These are phyloP conservation scores for Aspergillus fumigatus DNA, from an alignment of 2,329 filamentous ascomycete species.

Conservation along the genomic window DNA sequence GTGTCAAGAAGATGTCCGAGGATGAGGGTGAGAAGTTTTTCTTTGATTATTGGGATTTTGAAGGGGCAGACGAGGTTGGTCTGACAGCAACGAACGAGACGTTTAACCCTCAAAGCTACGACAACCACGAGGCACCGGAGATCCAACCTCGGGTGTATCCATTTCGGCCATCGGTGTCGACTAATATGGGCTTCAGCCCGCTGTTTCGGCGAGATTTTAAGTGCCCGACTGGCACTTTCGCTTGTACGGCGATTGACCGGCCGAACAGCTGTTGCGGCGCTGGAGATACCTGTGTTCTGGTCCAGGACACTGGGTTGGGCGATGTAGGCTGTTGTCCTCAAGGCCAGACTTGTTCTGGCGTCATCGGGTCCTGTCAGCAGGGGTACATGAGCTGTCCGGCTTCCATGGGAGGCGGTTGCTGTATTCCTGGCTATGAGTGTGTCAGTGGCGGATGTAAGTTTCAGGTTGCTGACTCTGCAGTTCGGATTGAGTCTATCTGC, in stretches of 20 bases:
- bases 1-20: constrained; percentile 42
- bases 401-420: constrained; percentile 56
- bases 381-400: constrained; percentile 55
- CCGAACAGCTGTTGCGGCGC: constrained; percentile 56
- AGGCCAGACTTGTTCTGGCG: constrained; percentile 49
- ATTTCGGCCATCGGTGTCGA: constrained; percentile 3
- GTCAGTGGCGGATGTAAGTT: constrained; percentile 51
- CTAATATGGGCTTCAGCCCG: constrained; percentile 2
- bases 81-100: not conserved
- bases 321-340: constrained; percentile 58
- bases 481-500: not conserved
- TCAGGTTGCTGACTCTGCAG: constrained; percentile 18
- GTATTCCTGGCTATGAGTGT: constrained; percentile 57
- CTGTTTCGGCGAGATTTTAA: constrained; percentile 45
- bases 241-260: constrained; percentile 52
- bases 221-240: constrained; percentile 53
- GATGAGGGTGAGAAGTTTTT: constrained; percentile 48
- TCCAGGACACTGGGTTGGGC: constrained; percentile 50
- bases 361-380: constrained; percentile 46
- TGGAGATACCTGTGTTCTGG: constrained; percentile 50
- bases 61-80: constrained; percentile 11
- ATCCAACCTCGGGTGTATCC: constrained; percentile 14
- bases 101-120: not conserved
- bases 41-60: constrained; percentile 42
- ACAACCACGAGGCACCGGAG: not conserved